Evolutionary conservation across 805 yeast genomes (phyloP), one percentile per base, ranked within the genome.

Genomic region (Monosporozyma yasuniensis): DNA sequence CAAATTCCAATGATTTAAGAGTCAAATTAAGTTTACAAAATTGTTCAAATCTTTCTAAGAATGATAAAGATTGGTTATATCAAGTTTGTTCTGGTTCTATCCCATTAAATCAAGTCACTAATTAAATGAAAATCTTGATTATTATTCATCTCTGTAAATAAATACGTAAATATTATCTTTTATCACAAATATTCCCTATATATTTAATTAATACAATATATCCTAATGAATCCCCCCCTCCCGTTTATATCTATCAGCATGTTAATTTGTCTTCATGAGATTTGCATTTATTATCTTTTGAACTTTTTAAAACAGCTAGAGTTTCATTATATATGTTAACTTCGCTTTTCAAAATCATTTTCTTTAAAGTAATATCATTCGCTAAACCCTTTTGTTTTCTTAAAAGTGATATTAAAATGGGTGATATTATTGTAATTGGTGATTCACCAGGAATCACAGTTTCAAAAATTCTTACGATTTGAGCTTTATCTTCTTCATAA

Each of bases 41-140:
- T 28, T 52, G 52, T 34, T 42, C 46, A 21, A 39, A 34, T 19
- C 46, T 50, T 27, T 49, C 60, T 34, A 54, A 53, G 30, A 21
- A 51, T 18, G 54, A 48, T 10, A 50, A 47, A 34, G 60, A 58
- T 45, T 44, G 55, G 21, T 43, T 64, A 9, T 56, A 56, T 35
- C 56, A 63, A 25, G 61, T 64, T 19, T 65, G 69, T 47, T 60
- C 68, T 16, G 69, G 68, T 45, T 46, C 60, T 22, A 60, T 56
- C 34, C 64, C 67, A 25, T 48, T 63, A 27, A 56, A 25, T 21
- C 42, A 39, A 21, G 10, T 42, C 8, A 22, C 18, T 18, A 39
- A 39, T 65, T 22, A 56, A 56, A 27, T 50, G n/a, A 61, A 48
- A 54, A n/a, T 32, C 14, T 30, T 32, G 35, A 32, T 32, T 32